A percentile compares a stretch with the other conserved stretches of the same genome.
Conservation (phyloP, 2,329 filamentous ascomycete species). For the Diplodia sapinea region DNA sequence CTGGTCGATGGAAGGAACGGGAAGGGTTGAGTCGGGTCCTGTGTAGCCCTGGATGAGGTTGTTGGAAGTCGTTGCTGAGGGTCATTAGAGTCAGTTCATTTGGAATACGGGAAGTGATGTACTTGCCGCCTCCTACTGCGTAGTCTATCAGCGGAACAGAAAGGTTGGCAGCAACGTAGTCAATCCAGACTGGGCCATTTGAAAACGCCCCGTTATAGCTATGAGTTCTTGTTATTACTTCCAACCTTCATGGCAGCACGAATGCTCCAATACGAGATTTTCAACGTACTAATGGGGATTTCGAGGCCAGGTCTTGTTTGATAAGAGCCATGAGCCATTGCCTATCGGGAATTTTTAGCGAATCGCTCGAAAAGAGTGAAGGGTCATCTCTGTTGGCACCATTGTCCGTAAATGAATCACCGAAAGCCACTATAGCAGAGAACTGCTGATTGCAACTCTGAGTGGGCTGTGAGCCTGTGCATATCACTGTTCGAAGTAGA, state of each 20-base stretch:
- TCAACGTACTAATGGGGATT: not conserved
- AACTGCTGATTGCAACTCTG: not conserved
- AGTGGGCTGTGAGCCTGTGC: not conserved
- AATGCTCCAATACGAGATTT: not conserved
- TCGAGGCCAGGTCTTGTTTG: not conserved
- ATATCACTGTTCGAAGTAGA: not conserved
- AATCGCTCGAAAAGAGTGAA: not conserved
- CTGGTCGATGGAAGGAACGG: not conserved
- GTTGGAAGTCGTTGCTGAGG: not conserved
- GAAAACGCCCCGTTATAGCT: conserved; percentile 6
- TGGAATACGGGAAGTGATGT: not conserved
- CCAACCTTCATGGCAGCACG: not conserved
- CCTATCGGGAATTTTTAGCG: not conserved
- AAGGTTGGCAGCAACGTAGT: conserved; percentile 8
- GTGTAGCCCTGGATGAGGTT: conserved; percentile 9
- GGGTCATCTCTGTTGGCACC: not conserved
- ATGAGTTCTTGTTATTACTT: no score
- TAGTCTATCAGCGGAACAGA: not conserved
- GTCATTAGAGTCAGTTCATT: not conserved
- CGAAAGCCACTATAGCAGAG: conserved; percentile 9
- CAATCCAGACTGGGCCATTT: conserved; percentile 8
- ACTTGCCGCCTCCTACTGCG: conserved; percentile 10
- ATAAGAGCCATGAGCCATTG: not conserved
- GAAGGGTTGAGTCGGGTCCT: not conserved
- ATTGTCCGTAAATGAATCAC: conserved; percentile 3